Base-by-base conservation (phyloP, 2,329 filamentous ascomycete species). In the Ceratocystis harringtonii region DNA sequence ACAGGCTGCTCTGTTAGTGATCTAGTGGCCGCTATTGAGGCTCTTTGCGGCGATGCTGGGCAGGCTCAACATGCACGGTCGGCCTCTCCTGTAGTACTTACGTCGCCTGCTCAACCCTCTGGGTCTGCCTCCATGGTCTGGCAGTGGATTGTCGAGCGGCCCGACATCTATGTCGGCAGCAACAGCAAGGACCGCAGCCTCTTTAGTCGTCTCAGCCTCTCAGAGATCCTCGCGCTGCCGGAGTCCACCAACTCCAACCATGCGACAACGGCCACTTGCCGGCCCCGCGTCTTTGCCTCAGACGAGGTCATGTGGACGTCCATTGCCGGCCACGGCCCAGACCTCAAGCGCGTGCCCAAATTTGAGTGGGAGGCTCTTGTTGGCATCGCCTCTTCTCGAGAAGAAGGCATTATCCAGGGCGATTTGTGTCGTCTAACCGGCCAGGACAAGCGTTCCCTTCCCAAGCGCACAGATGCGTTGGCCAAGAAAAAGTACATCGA, bases 371-470 rank as follows among this genome's bases (percentile, higher is more conserved):
- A 79, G 68, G 76, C 81, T 1, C 75, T 85, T 7, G 74, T 83
- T 19, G 81, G 80, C 19, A 84, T 85, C 65, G 83, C 82, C 22
- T 80, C 80, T 0, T 78, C 76, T 15, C 80, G 78, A 63, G 74
- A 77, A 6, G 74, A 79, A 5, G 84, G 84, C 3, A 84, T 86
- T 55, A 73, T 85, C 15, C 84, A 86, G 72, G 81, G 81, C 50
- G 82, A 85, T 66, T 75, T 86, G 28, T 80, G 81, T 17, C 78
- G 79, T 22, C 73, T 84, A 0, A 81, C 82, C 12, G 78, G 79
- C 25, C 84, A 86, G 71, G 84, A 86, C 72, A 86, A 86, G 70
- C 79, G 83, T 62, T 85, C 83, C 1, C 78, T 86, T 1, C 83
- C 84, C 2, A 83, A 81, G 66, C 76, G 84, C 43, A 86, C 84